Conservation (phyloP, 1,284 basidiomycete species). For the Microbotryomycetes sp. region DNA sequence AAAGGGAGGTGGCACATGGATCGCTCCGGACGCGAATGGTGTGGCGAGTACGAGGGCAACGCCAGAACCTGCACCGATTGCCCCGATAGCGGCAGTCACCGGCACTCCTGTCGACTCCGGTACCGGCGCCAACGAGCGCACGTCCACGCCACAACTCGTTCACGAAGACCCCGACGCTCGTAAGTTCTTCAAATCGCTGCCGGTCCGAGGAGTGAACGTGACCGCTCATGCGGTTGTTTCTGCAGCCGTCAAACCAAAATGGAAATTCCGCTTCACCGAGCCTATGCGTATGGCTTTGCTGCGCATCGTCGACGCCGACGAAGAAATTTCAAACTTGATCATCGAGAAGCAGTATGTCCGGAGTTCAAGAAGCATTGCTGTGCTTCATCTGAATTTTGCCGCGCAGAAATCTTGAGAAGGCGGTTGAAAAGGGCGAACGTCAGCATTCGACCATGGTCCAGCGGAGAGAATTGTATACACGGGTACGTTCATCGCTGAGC, state of each 20-base stretch:
- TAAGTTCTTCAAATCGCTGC: slow-evolving; percentile 7
- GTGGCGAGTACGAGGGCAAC: background rate
- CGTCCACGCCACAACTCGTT: background rate
- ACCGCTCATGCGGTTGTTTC: background rate
- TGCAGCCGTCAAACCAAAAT: slow-evolving; percentile 24
- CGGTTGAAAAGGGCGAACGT: slow-evolving; percentile 20
- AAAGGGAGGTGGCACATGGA: background rate
- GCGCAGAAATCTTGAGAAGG: slow-evolving; percentile 27
- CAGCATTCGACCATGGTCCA: slow-evolving; percentile 23
- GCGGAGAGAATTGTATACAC: slow-evolving; percentile 25
- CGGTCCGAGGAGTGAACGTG: background rate
- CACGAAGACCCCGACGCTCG: slow-evolving; percentile 2
- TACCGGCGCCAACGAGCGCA: background rate
- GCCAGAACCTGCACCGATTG: slow-evolving; percentile 1
- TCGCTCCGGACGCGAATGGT: background rate
- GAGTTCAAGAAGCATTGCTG: background rate
- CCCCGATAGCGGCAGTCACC: background rate
- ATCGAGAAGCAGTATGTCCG: slow-evolving; percentile 33
- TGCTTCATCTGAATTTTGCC: no score
- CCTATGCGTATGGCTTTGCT: slow-evolving; percentile 25
- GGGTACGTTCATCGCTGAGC: slow-evolving; percentile 8
- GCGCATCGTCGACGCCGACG: slow-evolving; percentile 21
- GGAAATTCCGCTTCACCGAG: slow-evolving; percentile 32
- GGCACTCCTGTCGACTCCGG: slow-evolving; percentile 11
- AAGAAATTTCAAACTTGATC: slow-evolving; percentile 23